A percentile compares a stretch with the other conserved stretches of the same genome.
These are phyloP conservation scores for Globisporangium paddicum DNA, from an alignment of 352 stramenopile genomes.

Conservation along the genomic window DNA sequence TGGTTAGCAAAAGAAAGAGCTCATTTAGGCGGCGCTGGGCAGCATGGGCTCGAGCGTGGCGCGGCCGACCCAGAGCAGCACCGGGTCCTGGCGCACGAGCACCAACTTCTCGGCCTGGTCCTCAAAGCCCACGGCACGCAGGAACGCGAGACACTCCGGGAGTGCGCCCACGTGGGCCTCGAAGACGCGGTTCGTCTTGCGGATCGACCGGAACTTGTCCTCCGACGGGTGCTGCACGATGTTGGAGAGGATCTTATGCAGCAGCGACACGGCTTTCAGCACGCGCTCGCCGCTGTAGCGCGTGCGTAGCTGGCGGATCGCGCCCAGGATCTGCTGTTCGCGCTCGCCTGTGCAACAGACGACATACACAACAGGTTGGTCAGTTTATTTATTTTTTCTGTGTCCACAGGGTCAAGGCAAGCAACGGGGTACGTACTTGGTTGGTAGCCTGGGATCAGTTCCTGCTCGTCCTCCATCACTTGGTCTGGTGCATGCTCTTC, in stretches of 20 bases:
- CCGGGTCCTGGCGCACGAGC: constrained; percentile 52
- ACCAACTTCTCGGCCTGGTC: constrained; percentile 51
- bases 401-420: background rate
- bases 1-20: background rate
- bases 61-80: constrained; percentile 65
- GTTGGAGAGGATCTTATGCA: constrained; percentile 75
- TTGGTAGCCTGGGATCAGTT: constrained; percentile 2
- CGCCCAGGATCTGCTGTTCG: constrained; percentile 42
- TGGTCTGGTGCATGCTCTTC: background rate
- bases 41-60: constrained; percentile 54
- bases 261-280: constrained; percentile 29
- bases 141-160: constrained; percentile 61
- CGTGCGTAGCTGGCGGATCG: constrained; percentile 31
- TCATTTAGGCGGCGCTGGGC: constrained; percentile 14
- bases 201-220: constrained; percentile 59
- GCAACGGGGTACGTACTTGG: constrained; percentile 9
- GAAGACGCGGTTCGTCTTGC: constrained; percentile 64
- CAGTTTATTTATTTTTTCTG: background rate
- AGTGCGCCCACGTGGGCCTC: constrained; percentile 35
- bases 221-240: constrained; percentile 53
- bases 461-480: background rate
- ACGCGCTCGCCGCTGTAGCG: constrained; percentile 30
- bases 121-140: constrained; percentile 60
- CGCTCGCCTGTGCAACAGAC: constrained; percentile 33
- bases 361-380: background rate